Evolutionary conservation across 192 early-diverging fungal genomes (phyloP), one percentile per base, ranked within the genome.

Genomic region (Umbelopsis sp.): DNA sequence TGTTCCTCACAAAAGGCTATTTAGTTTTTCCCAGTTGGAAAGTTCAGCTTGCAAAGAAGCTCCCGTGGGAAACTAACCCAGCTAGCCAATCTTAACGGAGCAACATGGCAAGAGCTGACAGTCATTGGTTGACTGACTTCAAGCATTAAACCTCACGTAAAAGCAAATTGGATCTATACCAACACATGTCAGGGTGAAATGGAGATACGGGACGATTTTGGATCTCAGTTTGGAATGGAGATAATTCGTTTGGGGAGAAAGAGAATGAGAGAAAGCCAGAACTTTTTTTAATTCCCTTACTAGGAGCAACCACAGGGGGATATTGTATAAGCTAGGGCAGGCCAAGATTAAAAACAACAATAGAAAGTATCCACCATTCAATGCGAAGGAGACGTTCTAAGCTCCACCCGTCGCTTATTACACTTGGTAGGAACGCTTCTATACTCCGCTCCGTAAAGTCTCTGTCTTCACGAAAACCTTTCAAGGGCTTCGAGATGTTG

Each of bases 151-250:
- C 52, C 52, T 53, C 52, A 26, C 56, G 31, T 31, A 29, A 32
- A 17, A 20, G n/a, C 16, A 49, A 49, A 49, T 21, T 49, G 47
- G 0, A 21, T 1, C 4, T 9, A 4, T 6, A 49, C 47, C 29
- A 31, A 26, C 56, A 62, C 56, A 62, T 62, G 56, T 62, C 56
- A 62, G 17, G 31, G 29, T 32, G 20, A 54, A 62, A 62, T 34
- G 31, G 17, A 31, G 56, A 34, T 31, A 34, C 29, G 31, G 10
- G 12, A 29, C 3, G 31, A 31, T 31, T 62, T 62, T 62, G 31
- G 56, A 62, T 62, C 56, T 62, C 56, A 62, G 56, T 36, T 62
- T 49, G 47, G 47, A 49, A 49, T 49, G 47, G 47, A 49, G n/a
- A 49, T 49, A 49, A n/a, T 49, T 21, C 47, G 10, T 49, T 49